Conservation (phyloP, 2,329 filamentous ascomycete genomes). For the Sporothrix variecibatus region DNA sequence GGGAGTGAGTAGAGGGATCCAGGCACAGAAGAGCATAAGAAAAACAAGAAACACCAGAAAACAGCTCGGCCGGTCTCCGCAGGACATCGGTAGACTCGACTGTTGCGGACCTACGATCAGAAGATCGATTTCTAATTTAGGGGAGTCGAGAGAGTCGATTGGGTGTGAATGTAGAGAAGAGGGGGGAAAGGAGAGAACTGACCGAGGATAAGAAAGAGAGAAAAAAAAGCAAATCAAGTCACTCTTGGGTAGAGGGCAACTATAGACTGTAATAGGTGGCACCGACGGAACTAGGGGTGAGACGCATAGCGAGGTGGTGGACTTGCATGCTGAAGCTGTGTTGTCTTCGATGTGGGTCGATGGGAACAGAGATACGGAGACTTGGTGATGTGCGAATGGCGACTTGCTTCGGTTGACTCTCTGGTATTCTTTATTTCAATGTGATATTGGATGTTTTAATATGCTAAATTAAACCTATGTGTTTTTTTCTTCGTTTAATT, state of each 20-base stretch:
- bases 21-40: background rate
- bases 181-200: background rate
- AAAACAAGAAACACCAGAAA: background rate
- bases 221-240: background rate
- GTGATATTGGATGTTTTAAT: too few relatives aligned
- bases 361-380: too few relatives aligned
- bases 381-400: too few relatives aligned
- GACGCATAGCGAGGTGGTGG: background rate
- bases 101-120: background rate
- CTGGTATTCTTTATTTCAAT: too few relatives aligned
- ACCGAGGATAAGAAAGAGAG: background rate
- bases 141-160: background rate
- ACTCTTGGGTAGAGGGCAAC: background rate
- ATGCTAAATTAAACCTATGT: too few relatives aligned
- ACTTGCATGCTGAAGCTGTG: background rate
- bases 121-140: background rate
- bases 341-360: too few relatives aligned
- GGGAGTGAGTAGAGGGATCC: background rate
- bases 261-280: background rate
- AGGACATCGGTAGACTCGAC: background rate
- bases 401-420: too few relatives aligned
- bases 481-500: too few relatives aligned
- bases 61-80: background rate
- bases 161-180: background rate
- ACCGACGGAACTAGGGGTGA: background rate